Base-by-base conservation (phyloP, 1,284 basidiomycete species). In the Cerioporus squamosus region DNA sequence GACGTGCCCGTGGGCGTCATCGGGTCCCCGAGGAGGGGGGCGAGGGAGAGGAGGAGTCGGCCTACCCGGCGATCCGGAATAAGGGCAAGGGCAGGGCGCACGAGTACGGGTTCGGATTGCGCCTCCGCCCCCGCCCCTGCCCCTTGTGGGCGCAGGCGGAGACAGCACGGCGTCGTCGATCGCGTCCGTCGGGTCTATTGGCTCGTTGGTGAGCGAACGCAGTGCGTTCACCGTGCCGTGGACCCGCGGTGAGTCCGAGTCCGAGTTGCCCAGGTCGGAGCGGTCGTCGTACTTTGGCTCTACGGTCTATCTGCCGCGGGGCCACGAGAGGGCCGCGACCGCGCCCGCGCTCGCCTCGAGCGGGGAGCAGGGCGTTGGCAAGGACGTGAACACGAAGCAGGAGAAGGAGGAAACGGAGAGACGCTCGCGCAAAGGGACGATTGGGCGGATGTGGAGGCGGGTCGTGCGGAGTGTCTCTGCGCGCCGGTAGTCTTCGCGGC, bases 1-100 rank as follows among this genome's bases (percentile, higher is more conserved):
- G 60, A 63, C 48, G 60, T 67, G 17, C 60, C 56, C n/a, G 63
- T 65, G 9, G 64, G 60, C 40, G 57, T 65, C 49, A 53, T 66
- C 56, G 56, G 46, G 29, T 61, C 0, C 55, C 47, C 20, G 47
- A 22, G 2, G 24, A 20, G 15, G 22, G 1, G 22, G 17, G 9
- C 9, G 8, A 23, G 7, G 10, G 1, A 20, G 17, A n/a, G 14
- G 8, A 23, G 7, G 10, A 38, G 4, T n/a, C 14, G 5, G 23
- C 44, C 29, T 26, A 36, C 3, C 33, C 33, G 5, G 33, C 33
- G 33, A 36, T 9, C 36, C 31, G 18, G 52, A 15, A 24, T 9
- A 40, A 44, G 44, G 53, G 42, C 29, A 51, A 49, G n/a, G 46
- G 51, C 23, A 57, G 15, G 29, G 22, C 44, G 44, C 12, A 29